Evolutionary conservation across 129 eudicot species (phyloP), one percentile per base, ranked within the genome.

Genomic region (Chrysanthemum makinoi): DNA sequence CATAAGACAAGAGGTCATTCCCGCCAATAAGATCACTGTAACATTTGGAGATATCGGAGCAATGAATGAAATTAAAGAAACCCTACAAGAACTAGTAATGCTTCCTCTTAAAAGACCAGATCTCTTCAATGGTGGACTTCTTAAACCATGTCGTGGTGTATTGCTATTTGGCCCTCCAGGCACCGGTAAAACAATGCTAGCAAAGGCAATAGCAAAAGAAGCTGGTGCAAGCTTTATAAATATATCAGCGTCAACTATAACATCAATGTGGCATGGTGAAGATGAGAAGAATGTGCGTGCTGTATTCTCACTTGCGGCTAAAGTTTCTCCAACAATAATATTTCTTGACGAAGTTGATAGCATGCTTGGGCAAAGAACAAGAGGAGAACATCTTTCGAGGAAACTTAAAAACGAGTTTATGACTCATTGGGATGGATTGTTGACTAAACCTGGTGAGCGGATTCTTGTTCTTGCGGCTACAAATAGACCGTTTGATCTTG

Each of bases 241-340:
- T 51, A 96, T 92, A 56, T 89, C 98, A 5, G 89, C 89, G 96
- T 92, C 98, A 43, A 89, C 96, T 50, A 92, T 92, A 80, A 92
- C 96, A 47, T 92, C 98, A 46, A 92, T 89, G 79, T 93, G 98
- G 98, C 89, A 88, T 72, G 98, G 98, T 20, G 98, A 92, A 81
- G 98, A 92, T 77, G 98, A 92, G 79, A 92, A 92, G 85, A 92
- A 86, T 30, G 96, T 92, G 5, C 80, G 98, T 30, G 96, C 98
- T 15, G 81, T 92, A 20, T 92, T 92, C 91, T 76, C 98, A 4
- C 96, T 92, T 17, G 96, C 96, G 0, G 89, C 98, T 2, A 92
- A 92, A 65, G 95, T 89, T 64, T 84, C 98, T 65, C 98, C 98
- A 0, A 92, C 96, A 4, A 92, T 92, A 8, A 83, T 92, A 33